These are phyloP conservation scores for Tulasnella sp. DNA, from an alignment of 768 basidiomycete genomes.

Conservation along the genomic window DNA sequence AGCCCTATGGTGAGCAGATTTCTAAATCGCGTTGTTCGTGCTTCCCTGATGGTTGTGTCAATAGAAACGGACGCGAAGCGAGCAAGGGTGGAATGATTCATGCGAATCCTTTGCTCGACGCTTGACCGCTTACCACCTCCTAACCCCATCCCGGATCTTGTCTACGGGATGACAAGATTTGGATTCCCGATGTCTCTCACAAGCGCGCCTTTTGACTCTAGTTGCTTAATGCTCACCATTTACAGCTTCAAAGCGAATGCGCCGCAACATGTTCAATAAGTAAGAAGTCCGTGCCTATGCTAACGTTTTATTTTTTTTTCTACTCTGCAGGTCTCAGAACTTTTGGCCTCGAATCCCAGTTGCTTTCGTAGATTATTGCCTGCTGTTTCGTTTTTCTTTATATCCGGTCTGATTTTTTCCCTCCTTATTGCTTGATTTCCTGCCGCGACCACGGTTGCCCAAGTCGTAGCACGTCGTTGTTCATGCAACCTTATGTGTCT, in stretches of 20 bases:
- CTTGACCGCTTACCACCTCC: neutral
- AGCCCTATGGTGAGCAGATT: conserved; percentile 2
- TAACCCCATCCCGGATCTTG: neutral
- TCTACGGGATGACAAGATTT: neutral
- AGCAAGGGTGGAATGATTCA: neutral
- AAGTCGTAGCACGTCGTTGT: neutral
- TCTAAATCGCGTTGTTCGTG: neutral
- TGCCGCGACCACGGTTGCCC: neutral
- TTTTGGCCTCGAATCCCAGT: neutral
- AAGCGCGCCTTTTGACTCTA: neutral
- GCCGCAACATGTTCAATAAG: neutral
- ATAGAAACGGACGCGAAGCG: neutral
- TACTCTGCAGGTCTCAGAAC: neutral
- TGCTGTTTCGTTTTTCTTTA: conserved; percentile 7
- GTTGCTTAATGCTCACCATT: neutral
- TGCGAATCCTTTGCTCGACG: neutral
- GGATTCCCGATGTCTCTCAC: neutral
- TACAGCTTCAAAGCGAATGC: neutral
- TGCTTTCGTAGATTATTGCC: conserved; percentile 5
- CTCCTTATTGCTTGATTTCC: neutral
- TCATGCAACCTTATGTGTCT: neutral
- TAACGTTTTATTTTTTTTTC: neutral
- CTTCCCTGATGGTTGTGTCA: no score
- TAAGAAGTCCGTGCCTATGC: neutral
- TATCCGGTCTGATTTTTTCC: neutral